Evolutionary conservation across 139 green algal species (phyloP).

Genomic region (Asterochloris sp.): DNA sequence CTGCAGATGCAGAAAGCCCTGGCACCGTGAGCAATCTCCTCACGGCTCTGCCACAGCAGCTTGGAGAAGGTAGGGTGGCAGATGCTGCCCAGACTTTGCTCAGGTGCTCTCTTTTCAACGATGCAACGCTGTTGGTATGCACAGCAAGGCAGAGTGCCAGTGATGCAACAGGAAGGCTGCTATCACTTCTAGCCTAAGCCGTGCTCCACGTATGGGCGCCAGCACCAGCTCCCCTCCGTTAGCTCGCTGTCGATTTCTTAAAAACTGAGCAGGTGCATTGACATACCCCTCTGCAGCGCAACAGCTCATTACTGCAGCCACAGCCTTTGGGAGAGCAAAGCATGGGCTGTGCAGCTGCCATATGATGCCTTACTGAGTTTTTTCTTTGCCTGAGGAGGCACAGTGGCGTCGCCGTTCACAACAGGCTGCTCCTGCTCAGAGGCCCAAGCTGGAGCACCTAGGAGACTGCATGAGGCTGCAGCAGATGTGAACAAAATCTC

Average conservation of each 20-base stretch:
- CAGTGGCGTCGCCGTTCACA: too few species aligned
- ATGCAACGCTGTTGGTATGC: not conserved
- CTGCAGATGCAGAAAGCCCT: not conserved
- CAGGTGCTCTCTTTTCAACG: not conserved
- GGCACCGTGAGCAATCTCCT: not conserved
- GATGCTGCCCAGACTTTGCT: not conserved
- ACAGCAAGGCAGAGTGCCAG: not conserved
- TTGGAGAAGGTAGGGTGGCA: not conserved
- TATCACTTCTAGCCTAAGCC: conserved; percentile 1
- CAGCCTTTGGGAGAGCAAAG: too few species aligned
- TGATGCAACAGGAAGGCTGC: not conserved
- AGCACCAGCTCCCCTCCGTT: conserved; percentile 18
- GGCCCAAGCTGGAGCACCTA: too few species aligned
- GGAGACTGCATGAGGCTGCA: too few species aligned
- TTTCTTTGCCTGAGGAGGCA: too few species aligned
- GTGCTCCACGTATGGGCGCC: conserved; percentile 10
- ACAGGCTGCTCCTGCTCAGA: too few species aligned
- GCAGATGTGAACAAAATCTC: too few species aligned
- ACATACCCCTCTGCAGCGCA: too few species aligned
- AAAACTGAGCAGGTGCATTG: conserved; percentile 15
- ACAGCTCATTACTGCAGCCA: too few species aligned
- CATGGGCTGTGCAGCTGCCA: too few species aligned
- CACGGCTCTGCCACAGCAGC: not conserved
- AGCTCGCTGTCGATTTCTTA: conserved; percentile 5
- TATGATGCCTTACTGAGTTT: too few species aligned